Base-by-base conservation (phyloP, 345 rosid species). In the Bruguiera gymnorhiza region DNA sequence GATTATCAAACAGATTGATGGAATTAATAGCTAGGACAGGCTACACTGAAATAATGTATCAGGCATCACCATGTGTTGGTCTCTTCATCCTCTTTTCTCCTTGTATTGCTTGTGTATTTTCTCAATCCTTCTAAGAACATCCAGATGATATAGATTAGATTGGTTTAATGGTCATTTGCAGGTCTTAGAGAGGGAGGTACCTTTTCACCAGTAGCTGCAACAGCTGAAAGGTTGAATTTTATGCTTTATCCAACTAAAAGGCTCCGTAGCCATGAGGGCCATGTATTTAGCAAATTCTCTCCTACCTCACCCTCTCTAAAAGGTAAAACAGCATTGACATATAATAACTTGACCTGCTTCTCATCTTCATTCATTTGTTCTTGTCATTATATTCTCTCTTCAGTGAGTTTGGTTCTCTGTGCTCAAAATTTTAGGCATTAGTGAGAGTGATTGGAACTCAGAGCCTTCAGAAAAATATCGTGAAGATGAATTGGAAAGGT, bases 401-500 rank as follows among this genome's bases (percentile, higher is more conserved):
- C 59, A n/a, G 62, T 46, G 8, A 37, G 54, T 4, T 39, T 57
- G 51, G 66, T 27, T 76, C 20, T 76, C 39, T 73, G 64, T 69
- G 53, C 65, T 72, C 79, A 72, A 67, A 61, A 24, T 57, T 16
- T 62, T 80, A 83, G 98, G 82, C 67, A 69, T 62, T 60, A 71
- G 64, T 71, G 84, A 76, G 76, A 78, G 75, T 70, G 83, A 80
- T n/a, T 82, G 78, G 87, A 76, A 46, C 50, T 78, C 68, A 76
- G 90, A 79, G 75, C 73, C 75, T 65, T 73, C 80, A 57, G 90
- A 83, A 75, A 80, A 72, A 76, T 79, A 69, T 62, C 84, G 78
- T 73, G 88, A 79, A 79, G 89, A 85, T 77, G 99, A 88, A 62
- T 73, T 83, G 81, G 82, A 85, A 72, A 96, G 97, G 98, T 92